These are phyloP conservation scores for Infundibulicybe gibba DNA, from an alignment of 768 basidiomycete genomes.

Conservation along the genomic window DNA sequence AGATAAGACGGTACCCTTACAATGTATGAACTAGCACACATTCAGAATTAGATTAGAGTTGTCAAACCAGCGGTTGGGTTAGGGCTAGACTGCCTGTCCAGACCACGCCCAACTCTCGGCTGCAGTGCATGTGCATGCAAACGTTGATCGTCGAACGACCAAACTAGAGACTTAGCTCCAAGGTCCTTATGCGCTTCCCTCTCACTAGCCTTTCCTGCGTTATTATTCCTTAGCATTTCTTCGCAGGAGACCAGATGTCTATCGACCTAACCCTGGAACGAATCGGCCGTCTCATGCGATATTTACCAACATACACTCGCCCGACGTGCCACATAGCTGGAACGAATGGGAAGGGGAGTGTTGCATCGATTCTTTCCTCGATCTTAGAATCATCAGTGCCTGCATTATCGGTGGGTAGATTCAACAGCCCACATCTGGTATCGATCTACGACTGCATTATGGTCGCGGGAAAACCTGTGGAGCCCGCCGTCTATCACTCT, in stretches of 20 bases:
- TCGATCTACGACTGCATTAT: slow-evolving; percentile 73
- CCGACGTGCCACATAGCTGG: slow-evolving; percentile 92
- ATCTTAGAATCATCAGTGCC: slow-evolving; percentile 57
- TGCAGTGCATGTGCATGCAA: too few species aligned
- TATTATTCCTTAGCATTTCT: too few species aligned
- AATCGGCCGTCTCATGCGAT: slow-evolving; percentile 44
- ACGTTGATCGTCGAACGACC: too few species aligned
- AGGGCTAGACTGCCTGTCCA: too few species aligned
- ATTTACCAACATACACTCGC: slow-evolving; percentile 60
- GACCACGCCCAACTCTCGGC: too few species aligned
- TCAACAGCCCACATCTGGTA: slow-evolving; percentile 92
- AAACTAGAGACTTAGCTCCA: too few species aligned
- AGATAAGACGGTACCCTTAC: too few species aligned
- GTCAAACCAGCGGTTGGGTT: too few species aligned
- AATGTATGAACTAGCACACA: too few species aligned
- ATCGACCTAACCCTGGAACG: slow-evolving; percentile 69
- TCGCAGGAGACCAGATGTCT: slow-evolving; percentile 34
- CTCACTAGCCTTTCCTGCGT: too few species aligned
- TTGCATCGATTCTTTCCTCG: slow-evolving; percentile 78
- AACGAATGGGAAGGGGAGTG: slow-evolving; percentile 97
- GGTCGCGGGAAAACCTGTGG: slow-evolving; percentile 56
- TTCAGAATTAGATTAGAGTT: too few species aligned
- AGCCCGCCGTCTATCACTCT: slow-evolving; percentile 38
- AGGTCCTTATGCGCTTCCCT: too few species aligned
- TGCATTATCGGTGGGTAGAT: slow-evolving; percentile 68